These are phyloP conservation scores for Capronia epimyces DNA, from an alignment of 2,329 filamentous ascomycete species.

Conservation along the genomic window DNA sequence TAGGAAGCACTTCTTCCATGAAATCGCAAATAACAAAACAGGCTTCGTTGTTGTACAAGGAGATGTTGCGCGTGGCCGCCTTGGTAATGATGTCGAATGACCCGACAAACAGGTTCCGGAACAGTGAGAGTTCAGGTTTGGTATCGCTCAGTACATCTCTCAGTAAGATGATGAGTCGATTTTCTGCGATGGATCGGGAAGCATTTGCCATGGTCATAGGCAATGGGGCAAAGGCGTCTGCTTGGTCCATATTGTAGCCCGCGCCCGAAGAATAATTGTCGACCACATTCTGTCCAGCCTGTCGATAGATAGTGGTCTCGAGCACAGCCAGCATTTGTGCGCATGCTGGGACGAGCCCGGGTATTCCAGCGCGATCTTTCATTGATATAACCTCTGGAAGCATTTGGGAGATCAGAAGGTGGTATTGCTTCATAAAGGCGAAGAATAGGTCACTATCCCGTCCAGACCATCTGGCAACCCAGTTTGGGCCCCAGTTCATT, in stretches of 20 bases:
- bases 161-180: slow-evolving; percentile 73
- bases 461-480: slow-evolving; percentile 80
- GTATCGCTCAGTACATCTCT: slow-evolving; percentile 69
- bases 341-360: slow-evolving; percentile 74
- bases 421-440: slow-evolving; percentile 84
- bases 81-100: slow-evolving; percentile 69
- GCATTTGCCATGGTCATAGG: slow-evolving; percentile 64
- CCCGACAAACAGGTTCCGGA: slow-evolving; percentile 67
- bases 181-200: slow-evolving; percentile 78
- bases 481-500: slow-evolving; percentile 79
- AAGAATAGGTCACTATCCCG: slow-evolving; percentile 86
- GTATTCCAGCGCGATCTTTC: slow-evolving; percentile 59
- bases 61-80: slow-evolving; percentile 67
- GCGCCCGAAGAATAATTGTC: slow-evolving; percentile 48
- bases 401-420: slow-evolving; percentile 70
- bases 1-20: slow-evolving; percentile 70
- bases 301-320: slow-evolving; percentile 71
- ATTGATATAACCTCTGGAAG: slow-evolving; percentile 52
- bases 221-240: slow-evolving; percentile 63
- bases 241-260: slow-evolving; percentile 59
- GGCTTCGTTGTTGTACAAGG: slow-evolving; percentile 72
- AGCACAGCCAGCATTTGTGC: slow-evolving; percentile 73
- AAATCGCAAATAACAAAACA: slow-evolving; percentile 92
- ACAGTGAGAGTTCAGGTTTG: slow-evolving; percentile 48
- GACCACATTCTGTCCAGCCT: slow-evolving; percentile 44